These are phyloP conservation scores for Thalassia testudinum DNA, from an alignment of 116 monocot genomes.

Conservation along the genomic window DNA sequence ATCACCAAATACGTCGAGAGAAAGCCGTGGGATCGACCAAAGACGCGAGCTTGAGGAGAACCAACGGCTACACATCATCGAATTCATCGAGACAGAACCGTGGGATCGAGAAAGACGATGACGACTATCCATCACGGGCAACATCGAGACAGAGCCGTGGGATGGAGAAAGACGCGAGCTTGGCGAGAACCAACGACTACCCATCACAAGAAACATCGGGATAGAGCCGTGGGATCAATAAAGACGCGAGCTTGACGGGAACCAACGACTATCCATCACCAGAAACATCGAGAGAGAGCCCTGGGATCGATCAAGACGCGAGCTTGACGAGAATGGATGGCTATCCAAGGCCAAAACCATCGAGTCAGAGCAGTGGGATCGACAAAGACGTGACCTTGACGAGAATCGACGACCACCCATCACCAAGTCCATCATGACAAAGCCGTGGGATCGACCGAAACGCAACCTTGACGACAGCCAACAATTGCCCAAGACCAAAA, in stretches of 20 bases:
- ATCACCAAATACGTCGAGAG: too few relatives aligned
- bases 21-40: too few relatives aligned
- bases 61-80: slow-evolving; percentile 49
- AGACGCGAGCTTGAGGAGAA: too few relatives aligned
- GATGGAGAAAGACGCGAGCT: neutral
- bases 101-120: slow-evolving; percentile 53
- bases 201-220: neutral
- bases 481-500: slow-evolving; percentile 57
- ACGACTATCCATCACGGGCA: neutral
- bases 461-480: too few relatives aligned
- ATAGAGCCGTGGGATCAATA: too few relatives aligned
- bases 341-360: neutral
- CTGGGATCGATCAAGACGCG: too few relatives aligned
- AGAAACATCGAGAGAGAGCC: too few relatives aligned
- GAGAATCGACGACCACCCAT: neutral
- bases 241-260: slow-evolving; percentile 30
- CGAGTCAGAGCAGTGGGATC: neutral
- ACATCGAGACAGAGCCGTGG: neutral
- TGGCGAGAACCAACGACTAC: neutral
- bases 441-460: too few relatives aligned
- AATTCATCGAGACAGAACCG: slow-evolving; percentile 49
- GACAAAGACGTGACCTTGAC: neutral
- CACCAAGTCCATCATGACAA: too few relatives aligned
- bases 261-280: neutral
- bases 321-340: too few relatives aligned